Conservation (phyloP, 2,329 filamentous ascomycete species). For the Ceratocystis colombiana region DNA sequence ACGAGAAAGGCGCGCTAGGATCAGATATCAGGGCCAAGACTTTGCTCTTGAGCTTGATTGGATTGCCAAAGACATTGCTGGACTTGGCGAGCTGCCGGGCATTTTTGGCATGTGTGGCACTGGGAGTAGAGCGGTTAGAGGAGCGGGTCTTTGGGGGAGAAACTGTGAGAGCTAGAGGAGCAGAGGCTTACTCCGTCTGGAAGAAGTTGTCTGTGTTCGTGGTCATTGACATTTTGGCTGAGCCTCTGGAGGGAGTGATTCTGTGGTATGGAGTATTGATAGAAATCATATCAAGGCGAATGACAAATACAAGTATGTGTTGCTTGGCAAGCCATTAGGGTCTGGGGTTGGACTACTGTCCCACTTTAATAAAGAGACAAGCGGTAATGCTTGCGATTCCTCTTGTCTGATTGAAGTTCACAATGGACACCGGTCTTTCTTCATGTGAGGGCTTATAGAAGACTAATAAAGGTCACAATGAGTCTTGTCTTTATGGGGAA, state of each 20-base stretch:
- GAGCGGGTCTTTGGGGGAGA: not conserved
- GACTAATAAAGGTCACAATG: too few relatives aligned
- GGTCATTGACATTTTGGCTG: slow-evolving; percentile 34
- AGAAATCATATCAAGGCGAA: too few relatives aligned
- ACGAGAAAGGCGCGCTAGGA: slow-evolving; percentile 46
- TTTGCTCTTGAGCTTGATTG: slow-evolving; percentile 74
- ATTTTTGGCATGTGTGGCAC: slow-evolving; percentile 41
- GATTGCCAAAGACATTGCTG: slow-evolving; percentile 69
- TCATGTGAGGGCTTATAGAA: too few relatives aligned
- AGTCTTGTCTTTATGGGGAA: too few relatives aligned
- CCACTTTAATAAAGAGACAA: too few relatives aligned
- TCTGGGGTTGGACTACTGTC: too few relatives aligned
- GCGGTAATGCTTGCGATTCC: too few relatives aligned
- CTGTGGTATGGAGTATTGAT: not conserved
- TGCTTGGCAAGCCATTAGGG: too few relatives aligned
- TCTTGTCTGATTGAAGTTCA: too few relatives aligned
- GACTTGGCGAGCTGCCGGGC: slow-evolving; percentile 59
- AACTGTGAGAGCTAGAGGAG: not conserved
- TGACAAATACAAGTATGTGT: too few relatives aligned
- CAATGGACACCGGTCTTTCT: too few relatives aligned
- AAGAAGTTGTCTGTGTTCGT: slow-evolving; percentile 77
- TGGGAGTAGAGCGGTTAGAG: slow-evolving; percentile 30
- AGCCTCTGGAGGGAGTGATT: not conserved
- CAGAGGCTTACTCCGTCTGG: slow-evolving; percentile 65
- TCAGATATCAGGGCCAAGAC: slow-evolving; percentile 65